Evolutionary conservation across 2,329 filamentous ascomycete species (phyloP), one percentile per base, ranked within the genome.

Genomic region (Ceratocystis smalleyi): DNA sequence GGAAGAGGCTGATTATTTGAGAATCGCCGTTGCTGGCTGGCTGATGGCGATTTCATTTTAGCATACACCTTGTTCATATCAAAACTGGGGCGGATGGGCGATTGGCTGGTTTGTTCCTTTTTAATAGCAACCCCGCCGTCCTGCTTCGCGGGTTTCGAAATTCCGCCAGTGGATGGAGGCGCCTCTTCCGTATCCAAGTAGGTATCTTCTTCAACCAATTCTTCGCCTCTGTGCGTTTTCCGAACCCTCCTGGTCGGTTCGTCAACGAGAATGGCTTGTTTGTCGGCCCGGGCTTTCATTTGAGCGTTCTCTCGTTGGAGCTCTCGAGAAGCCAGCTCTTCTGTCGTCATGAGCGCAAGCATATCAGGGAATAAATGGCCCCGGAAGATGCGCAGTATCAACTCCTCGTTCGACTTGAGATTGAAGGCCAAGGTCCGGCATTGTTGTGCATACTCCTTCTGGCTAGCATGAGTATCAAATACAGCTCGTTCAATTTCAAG

Each of bases 161-260:
- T 27, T 71, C 68, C 24, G 67, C 70, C 67, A n/a, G 71, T 70
- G 6, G 57, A 22, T 3, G 57, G 62, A 10, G 55, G 24, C 5
- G 24, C 45, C 27, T 76, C 73, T 43, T 71, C 72, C 1, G 65
- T 61, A 19, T 68, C 66, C n/a, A 74, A 67, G 45, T 75, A 72
- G n/a, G 75, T 79, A 43, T 95, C 89, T 57, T 87, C 84, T 67
- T 92, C 91, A 17, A 97, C 81, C 17, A 96, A 74, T 72, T 97
- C 94, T 66, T 96, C 91, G 12, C 94, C 94, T 74, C 97, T 97
- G 77, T 97, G 92, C 1, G 92, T 96, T 69, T 89, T 85, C 70
- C 91, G 83, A 65, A 96, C 86, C 2, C 91, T 84, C 3, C 91
- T 90, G 60, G 83, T 81, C 19, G 88, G 84, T 22, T 88, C 83